Base-by-base conservation (phyloP, 2,329 filamentous ascomycete genomes). In the Ascochyta koolunga region DNA sequence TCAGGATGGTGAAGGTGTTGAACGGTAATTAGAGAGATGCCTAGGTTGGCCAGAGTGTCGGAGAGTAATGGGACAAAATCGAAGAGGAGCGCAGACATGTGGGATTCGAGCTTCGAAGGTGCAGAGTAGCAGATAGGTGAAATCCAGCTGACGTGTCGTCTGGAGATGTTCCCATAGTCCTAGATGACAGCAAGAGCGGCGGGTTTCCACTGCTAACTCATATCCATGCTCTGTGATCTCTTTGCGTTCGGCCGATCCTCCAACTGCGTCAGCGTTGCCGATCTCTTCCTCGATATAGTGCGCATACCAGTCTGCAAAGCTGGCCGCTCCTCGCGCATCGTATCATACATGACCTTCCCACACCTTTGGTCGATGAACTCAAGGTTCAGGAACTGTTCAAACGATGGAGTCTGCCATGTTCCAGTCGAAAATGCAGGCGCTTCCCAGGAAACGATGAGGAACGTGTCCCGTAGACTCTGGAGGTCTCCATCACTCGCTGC, bases 401-500 rank as follows among this genome's bases (percentile, higher is more conserved):
- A 49, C 2, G 51, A 48, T 2, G 45, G 18, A 0, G 15, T 45
- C 25, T 49, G 44, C 51, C 51, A 54, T 8, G 29, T 24, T 6
- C 45, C 44, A 13, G 33, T 16, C 5, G 51, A 49, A 7, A 49
- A 38, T 2, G 44, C 35, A 31, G 51, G 45, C 8, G 45, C 33
- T 31, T 54, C 51, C 51, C 51, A 54, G 5, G 44, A 49, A 7
- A 54, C 40, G 5, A 54, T 40, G 3, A 54, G 44, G 4, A 54
- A 54, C 40, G 44, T 49, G 18, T 49, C 52, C 1, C 29, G 40
- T 39, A 58, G 32, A 1, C 22, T 9, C 10, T 33, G 35, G 1
- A 55, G 31, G 9, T 42, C 42, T 9, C 19, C 18, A 10, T 55
- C 42, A 22, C 42, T 42, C 2, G 24, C 19, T 11, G 41, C 27